Conservation (phyloP, 2,329 filamentous ascomycete species). For the Ceratocystis papillata region DNA sequence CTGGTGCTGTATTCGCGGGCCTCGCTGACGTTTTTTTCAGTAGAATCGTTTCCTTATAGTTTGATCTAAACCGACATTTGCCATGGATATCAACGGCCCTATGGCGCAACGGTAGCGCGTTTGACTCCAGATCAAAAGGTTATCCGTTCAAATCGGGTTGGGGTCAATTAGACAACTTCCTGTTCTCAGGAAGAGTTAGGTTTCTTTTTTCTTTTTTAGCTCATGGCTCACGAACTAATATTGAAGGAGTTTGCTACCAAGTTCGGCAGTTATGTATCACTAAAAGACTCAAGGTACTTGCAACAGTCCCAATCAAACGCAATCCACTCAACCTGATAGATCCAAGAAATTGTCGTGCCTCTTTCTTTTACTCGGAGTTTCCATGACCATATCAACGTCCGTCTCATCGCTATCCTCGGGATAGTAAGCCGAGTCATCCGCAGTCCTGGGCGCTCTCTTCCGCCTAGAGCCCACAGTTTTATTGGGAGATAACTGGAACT, state of each 20-base stretch:
- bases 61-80: background rate
- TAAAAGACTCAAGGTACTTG: too few relatives aligned
- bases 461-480: background rate
- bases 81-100: background rate
- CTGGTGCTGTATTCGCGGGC: too few relatives aligned
- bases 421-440: background rate
- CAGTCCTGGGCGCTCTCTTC: background rate
- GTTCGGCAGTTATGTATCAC: background rate
- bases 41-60: too few relatives aligned
- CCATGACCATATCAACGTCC: background rate
- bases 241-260: background rate
- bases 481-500: background rate
- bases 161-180: conserved; percentile 3
- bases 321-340: too few relatives aligned
- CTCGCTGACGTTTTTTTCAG: too few relatives aligned
- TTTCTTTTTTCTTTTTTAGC: background rate
- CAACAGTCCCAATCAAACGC: too few relatives aligned
- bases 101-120: conserved; percentile 25
- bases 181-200: too few relatives aligned
- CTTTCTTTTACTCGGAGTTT: background rate
- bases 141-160: conserved; percentile 24
- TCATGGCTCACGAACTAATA: background rate
- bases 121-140: conserved; percentile 25
- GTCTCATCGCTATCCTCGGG: background rate
- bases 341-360: background rate